Base-by-base conservation (phyloP, 495 filamentous ascomycete genomes). In the Annulohypoxylon bovei region DNA sequence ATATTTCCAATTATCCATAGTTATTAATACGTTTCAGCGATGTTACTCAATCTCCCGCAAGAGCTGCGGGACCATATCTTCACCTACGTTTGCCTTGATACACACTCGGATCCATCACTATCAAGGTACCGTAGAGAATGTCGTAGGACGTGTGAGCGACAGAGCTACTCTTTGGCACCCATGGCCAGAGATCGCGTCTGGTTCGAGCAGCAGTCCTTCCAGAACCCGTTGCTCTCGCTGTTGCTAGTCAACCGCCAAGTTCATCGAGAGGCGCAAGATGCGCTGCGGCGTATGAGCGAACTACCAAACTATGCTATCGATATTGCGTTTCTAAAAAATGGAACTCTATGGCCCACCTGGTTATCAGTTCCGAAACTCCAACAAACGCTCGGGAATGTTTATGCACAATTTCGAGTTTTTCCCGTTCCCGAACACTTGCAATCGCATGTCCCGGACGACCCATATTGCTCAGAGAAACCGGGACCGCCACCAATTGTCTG, bases 41-140 rank as follows among this genome's bases (percentile, higher is more conserved):
- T 58, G 55, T 39, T 42, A 14, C 55, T 58, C 37, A 44, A 27
- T 42, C 55, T 30, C 12, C 55, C 57, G 0, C 39, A 42, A 42
- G 39, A 42, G 39, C 16, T 42, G 39, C 39, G 57, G 23, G 39
- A 60, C 23, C 40, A 49, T 1, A 49, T 60, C 27, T 60, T 47
- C 28, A 47, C 40, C 3, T n/a, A 47, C 27, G 57, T 60, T 35
- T 60, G 57, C 18, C 23, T 60, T 4, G 27, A 22, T 3, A 9
- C 27, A 2, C 57, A 40, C n/a, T n/a, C 20, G 35, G 14, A 22
- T 12, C 40, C 57, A 33, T 14, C 33, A 7, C 57, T 42, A 11
- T 44, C 57, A 32, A 60, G 40, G n/a, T 47, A 42, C 27, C n/a
- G 16, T 14, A 22, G 22, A 28, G 57, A 49, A 47, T 6, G 35